Evolutionary conservation across 257 asterid species (phyloP).

Genomic region (Schizonepeta tenuifolia): DNA sequence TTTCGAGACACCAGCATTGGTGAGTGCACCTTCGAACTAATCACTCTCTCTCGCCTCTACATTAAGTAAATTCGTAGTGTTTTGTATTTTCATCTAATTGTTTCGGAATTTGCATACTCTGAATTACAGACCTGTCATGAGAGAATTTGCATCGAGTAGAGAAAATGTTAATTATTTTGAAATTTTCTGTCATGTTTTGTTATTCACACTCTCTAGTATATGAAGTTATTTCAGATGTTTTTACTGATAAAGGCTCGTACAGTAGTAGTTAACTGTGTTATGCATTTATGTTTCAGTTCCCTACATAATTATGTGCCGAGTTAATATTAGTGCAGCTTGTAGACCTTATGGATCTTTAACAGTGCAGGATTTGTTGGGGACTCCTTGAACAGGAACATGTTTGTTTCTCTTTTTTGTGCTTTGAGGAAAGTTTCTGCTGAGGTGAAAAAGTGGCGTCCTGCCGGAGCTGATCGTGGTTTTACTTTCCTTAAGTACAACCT

Average conservation of each 20-base stretch:
- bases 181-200: not conserved
- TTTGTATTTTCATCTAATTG: constrained; percentile 2
- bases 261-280: constrained; percentile 15
- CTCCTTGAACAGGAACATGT: constrained; percentile 95
- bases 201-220: not conserved
- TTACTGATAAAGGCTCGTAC: not conserved
- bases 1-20: constrained; percentile 81
- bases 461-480: constrained; percentile 93
- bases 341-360: constrained; percentile 47
- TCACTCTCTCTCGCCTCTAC: not conserved
- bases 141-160: not conserved
- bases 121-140: not conserved
- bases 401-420: constrained; percentile 85
- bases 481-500: constrained; percentile 85
- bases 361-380: constrained; percentile 98
- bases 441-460: constrained; percentile 97
- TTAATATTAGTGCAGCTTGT: constrained; percentile 30
- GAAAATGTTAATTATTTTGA: not conserved
- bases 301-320: not conserved
- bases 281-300: not conserved
- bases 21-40: constrained; percentile 34
- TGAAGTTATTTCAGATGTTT: constrained; percentile 14
- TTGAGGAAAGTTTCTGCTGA: constrained; percentile 60
- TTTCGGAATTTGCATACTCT: not conserved
- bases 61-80: not conserved